These are phyloP conservation scores for Bifiguratus adelaidae DNA, from an alignment of 192 early-diverging fungal species.

Conservation along the genomic window DNA sequence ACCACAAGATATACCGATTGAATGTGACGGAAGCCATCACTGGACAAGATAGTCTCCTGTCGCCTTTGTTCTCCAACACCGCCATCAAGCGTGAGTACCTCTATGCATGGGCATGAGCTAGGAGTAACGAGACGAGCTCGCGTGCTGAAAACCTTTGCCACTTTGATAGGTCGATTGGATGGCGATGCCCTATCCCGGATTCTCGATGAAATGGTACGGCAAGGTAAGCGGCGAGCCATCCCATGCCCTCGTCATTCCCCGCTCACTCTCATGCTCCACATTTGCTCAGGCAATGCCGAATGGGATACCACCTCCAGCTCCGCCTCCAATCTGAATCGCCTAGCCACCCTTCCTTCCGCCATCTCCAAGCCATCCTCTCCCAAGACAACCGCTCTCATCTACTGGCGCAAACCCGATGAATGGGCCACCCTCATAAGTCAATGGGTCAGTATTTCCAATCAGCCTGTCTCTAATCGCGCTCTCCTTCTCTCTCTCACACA, in stretches of 20 bases:
- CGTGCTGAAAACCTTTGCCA: background rate
- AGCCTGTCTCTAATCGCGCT: background rate
- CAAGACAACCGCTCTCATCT: constrained; percentile 53
- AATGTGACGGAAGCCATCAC: constrained; percentile 45
- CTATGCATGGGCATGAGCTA: background rate
- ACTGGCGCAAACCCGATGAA: constrained; percentile 84
- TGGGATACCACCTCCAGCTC: constrained; percentile 36
- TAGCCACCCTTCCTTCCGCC: too few species aligned
- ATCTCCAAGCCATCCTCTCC: too few species aligned
- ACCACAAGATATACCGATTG: constrained; percentile 49
- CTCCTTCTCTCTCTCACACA: constrained; percentile 4
- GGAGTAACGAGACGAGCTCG: background rate
- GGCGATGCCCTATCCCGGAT: constrained; percentile 59
- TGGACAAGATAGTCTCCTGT: constrained; percentile 25
- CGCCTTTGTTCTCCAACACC: constrained; percentile 53
- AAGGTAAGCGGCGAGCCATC: constrained; percentile 36
- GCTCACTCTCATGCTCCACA: background rate
- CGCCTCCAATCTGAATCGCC: too few species aligned
- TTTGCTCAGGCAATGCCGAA: constrained; percentile 37
- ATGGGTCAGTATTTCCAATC: constrained; percentile 50
- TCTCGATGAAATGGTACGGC: constrained; percentile 61
- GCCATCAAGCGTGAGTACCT: constrained; percentile 53
- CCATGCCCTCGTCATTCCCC: too few species aligned
- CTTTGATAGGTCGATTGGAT: constrained; percentile 34
- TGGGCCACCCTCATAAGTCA: constrained; percentile 76